Evolutionary conservation across 2,329 filamentous ascomycete species (phyloP), one percentile per base, ranked within the genome.

Genomic region (Aspergillus persii): DNA sequence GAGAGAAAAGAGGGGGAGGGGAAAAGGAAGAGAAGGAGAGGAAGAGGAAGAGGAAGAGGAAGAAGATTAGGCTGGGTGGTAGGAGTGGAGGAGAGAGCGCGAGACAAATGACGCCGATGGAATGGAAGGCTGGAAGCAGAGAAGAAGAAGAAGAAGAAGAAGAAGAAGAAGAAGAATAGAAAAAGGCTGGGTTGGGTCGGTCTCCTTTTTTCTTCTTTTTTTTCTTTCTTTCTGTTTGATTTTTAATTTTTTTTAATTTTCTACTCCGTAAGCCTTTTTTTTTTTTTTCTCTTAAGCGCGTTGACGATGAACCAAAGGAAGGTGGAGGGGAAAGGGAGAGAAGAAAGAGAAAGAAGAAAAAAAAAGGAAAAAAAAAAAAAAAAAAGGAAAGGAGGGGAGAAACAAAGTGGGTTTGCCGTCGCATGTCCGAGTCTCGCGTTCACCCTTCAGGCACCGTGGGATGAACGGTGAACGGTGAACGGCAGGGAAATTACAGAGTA

Each of bases 231-330:
- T 26, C 33, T 49, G 30, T 50, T 54, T 44, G 41, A 5, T 39
- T 6, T 7, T n/a, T 12, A 12, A 3, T 46, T 51, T 30, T 29
- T 57, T 54, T 57, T 29, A 12, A 26, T 33, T 44, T 11, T 36
- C 8, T 36, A 23, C 18, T 23, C 18, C 18, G 18, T 23, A 23
- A 23, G 18, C 52, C 30, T 55, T 50, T 48, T 44, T 54, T 23
- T 52, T 56, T 54, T 49, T 39, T 55, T 39, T 55, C 49, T 53
- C 49, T 51, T 54, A 56, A 54, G 59, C 57, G 62, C 58, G 59
- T 44, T 53, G 62, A 55, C 48, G 56, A 58, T 53, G 60, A 61
- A 60, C 62, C 61, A 60, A 60, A 60, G 55, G 58, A 62, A 56
- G 56, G 54, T 58, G 58, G 54, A 54, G 60, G 58, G 56, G 41